Evolutionary conservation across 2,329 filamentous ascomycete genomes (phyloP), one percentile per base, ranked within the genome.

Genomic region (Penicillium sp.): DNA sequence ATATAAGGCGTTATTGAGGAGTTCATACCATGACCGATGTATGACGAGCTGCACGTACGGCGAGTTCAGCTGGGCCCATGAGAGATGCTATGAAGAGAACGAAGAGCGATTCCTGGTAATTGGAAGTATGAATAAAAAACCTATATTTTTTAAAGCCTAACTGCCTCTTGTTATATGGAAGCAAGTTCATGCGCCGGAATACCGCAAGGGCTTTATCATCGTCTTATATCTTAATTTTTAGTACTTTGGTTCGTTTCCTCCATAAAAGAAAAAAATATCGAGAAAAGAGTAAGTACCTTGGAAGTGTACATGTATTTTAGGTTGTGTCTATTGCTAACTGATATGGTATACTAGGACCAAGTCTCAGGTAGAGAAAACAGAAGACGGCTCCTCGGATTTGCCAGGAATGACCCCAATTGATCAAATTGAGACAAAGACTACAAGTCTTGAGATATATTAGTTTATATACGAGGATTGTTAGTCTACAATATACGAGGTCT

Each of bases 121-220:
- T 0, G 86, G 78, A 0, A 73, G 78, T 16, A 89, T 89, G 84
- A 89, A 89, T 57, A 81, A 87, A 66, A 22, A 81, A 86, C 85
- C 0, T 88, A 88, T 57, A 84, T 88, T 1, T 71, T 90, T 41
- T 85, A 89, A 89, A 65, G 84, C 86, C 0, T 89, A 86, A 86
- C 68, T 90, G 40, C 87, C 87, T 7, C 77, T 87, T 31, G 67
- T 88, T 9, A 79, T 88, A 10, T 88, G 85, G 86, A 82, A 85
- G 71, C 83, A 86, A 65, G 77, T 85, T 0, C 84, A 88, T 54
- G 82, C 80, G 0, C 85, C 86, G 0, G 60, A 73, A 41, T 88
- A 88, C 36, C 67, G 60, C 0, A 87, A 87, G 62, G 86, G 85
- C 0, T 87, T 81, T 48, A 77, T 83, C 10, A 85, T 84, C 0